Conservation (phyloP, 495 filamentous ascomycete genomes). For the Aspergillus panamensis region DNA sequence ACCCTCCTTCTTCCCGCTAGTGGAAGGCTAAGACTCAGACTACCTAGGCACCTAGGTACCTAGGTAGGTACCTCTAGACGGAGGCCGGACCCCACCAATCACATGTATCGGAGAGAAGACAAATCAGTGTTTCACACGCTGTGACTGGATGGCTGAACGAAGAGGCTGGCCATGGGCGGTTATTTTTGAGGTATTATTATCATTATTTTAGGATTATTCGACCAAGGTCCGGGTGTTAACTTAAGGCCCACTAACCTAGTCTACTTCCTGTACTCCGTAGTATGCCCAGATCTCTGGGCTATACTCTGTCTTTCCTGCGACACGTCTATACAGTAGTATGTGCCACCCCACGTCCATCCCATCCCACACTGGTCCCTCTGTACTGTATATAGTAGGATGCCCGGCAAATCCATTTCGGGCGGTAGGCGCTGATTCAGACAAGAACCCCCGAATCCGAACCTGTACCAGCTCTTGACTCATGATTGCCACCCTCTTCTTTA, state of each 20-base stretch:
- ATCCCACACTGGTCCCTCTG: too few species aligned
- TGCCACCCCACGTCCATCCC: too few species aligned
- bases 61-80: too few species aligned
- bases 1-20: not conserved
- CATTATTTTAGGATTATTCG: not conserved
- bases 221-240: not conserved
- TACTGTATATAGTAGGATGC: too few species aligned
- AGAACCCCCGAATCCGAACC: not conserved
- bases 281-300: not conserved
- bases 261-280: not conserved
- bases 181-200: not conserved
- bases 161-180: not conserved
- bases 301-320: not conserved
- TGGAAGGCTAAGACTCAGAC: not conserved
- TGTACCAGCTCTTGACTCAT: not conserved
- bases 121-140: not conserved
- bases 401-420: too few species aligned
- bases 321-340: too few species aligned
- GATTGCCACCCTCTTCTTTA: not conserved
- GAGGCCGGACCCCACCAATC: not conserved
- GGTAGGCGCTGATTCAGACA: not conserved
- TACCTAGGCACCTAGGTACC: too few species aligned
- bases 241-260: too few species aligned
- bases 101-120: constrained; percentile 1
- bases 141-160: not conserved